Evolutionary conservation across 2,329 filamentous ascomycete genomes (phyloP), one percentile per base, ranked within the genome.

Genomic region (Aspergillus calidoustus): DNA sequence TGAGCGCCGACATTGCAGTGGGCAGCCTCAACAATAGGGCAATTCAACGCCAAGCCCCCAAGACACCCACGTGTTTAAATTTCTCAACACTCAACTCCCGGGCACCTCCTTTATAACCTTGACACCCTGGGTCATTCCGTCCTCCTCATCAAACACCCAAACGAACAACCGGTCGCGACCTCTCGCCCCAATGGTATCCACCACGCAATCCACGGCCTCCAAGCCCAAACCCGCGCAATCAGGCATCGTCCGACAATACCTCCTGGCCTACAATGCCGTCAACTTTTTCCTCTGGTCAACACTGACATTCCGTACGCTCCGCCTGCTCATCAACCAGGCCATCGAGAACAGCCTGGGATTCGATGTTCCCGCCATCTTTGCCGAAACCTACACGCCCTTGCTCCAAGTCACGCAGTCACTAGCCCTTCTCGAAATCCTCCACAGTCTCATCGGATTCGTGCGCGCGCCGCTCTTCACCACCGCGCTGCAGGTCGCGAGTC

Each of bases 401-500:
- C 74, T 81, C 9, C 68, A 71, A 25, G 87, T 91, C 52, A 93
- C 91, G 59, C 95, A 99, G 83, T 95, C 91, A 3, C 77, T 92
- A 57, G 95, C 95, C 0, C 79, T 87, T 49, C 81, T 97, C 74
- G 95, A 99, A 81, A 86, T 98, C 51, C 72, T 93, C 64, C 94
- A 98, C 80, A 90, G 91, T 53, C 76, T 91, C 0, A 77, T 91
- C 38, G 91, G 93, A 61, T 76, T 98, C 72, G 94, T 99, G 56
- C 88, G 94, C 71, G 89, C 94, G 1, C 93, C 94, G 1, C 77
- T 97, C 70, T 69, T 90, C 69, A 98, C 95, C 5, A 98, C 95
- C 6, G 78, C 86, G 43, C 93, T 97, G 88, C 95, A 99, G 79
- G 93, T 98, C 65, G 86, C 91, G 23, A 92, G 88, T 61, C 92